Evolutionary conservation across 2,329 filamentous ascomycete species (phyloP).

Genomic region (Exophiala oligosperma): DNA sequence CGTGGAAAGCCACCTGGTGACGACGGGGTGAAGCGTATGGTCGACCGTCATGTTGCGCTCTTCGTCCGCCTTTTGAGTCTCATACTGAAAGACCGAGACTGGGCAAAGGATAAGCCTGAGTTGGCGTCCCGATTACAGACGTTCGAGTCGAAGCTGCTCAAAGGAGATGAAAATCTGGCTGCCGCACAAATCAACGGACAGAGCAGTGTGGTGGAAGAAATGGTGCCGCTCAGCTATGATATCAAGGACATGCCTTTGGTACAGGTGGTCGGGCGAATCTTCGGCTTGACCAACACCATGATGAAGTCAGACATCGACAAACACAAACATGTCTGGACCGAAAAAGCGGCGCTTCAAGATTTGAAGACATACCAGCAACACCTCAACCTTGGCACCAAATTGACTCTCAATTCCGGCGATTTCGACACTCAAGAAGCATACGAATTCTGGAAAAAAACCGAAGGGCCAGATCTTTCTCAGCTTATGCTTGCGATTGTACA

Average conservation of each 20-base stretch:
- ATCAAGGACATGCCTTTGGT: conserved; percentile 97
- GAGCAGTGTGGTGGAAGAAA: conserved; percentile 70
- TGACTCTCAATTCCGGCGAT: conserved; percentile 76
- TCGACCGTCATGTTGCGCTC: conserved; percentile 90
- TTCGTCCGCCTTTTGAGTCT: conserved; percentile 84
- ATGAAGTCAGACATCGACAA: conserved; percentile 86
- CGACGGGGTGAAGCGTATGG: conserved; percentile 85
- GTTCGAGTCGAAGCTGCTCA: conserved; percentile 89
- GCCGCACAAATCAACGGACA: conserved; percentile 57
- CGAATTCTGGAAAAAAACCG: conserved; percentile 86
- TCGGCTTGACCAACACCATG: conserved; percentile 74
- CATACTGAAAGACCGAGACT: conserved; percentile 79
- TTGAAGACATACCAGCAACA: conserved; percentile 92
- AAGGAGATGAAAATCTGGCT: conserved; percentile 87
- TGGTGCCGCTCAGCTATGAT: conserved; percentile 82
- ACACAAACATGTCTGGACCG: conserved; percentile 80
- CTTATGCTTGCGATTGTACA: conserved; percentile 92
- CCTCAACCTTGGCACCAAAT: conserved; percentile 75
- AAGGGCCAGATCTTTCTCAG: conserved; percentile 80
- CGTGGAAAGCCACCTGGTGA: conserved; percentile 75
- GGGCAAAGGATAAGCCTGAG: conserved; percentile 81
- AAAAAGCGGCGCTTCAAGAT: conserved; percentile 85
- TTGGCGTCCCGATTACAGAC: conserved; percentile 74
- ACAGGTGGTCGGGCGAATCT: conserved; percentile 81
- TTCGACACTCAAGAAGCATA: conserved; percentile 90